phyloP scores from a whole-genome alignment of 164 flowering plant genomes.

The Buxus sempervirens region DNA sequence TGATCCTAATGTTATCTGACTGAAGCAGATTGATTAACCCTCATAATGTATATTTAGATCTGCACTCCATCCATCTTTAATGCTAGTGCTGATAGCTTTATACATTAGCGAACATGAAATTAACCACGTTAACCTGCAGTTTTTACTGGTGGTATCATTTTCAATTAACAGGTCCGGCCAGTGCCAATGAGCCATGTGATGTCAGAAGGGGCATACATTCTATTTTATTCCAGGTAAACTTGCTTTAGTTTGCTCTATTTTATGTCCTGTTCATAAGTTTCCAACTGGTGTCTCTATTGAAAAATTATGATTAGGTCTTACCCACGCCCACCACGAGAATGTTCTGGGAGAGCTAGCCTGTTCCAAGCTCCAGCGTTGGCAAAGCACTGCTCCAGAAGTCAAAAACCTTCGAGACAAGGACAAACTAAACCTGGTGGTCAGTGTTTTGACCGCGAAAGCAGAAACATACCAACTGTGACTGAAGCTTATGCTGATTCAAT shows the following conservation, averaged over 20 bases:
- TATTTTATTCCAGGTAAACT: conserved; percentile 73
- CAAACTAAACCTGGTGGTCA: conserved; percentile 20
- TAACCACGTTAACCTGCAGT: too few relatives aligned
- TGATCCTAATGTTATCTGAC: too few relatives aligned
- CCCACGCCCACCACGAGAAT: conserved; percentile 56
- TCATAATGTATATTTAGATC: too few relatives aligned
- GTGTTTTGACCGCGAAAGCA: conserved; percentile 13
- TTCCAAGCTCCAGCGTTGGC: conserved; percentile 26
- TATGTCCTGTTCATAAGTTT: neutral
- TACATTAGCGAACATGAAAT: too few relatives aligned
- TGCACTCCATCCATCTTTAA: too few relatives aligned
- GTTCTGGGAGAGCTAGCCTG: conserved; percentile 20
- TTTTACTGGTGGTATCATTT: too few relatives aligned
- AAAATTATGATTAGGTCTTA: conserved; percentile 39
- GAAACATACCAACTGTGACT: conserved; percentile 22
- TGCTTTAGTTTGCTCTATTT: neutral
- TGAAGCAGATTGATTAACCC: too few relatives aligned
- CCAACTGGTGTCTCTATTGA: conserved; percentile 6
- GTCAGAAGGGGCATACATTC: conserved; percentile 90
- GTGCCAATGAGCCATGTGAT: conserved; percentile 69
- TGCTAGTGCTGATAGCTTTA: too few relatives aligned
- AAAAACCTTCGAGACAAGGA: conserved; percentile 28
- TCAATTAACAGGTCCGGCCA: conserved; percentile 60
- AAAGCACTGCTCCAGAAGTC: conserved; percentile 28
- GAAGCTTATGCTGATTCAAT: conserved; percentile 25